Percentiles rank a stretch among this genome's conserved stretches.
phyloP scores from a whole-genome alignment of 305 asterid genomes.

The Ajuga reptans region DNA sequence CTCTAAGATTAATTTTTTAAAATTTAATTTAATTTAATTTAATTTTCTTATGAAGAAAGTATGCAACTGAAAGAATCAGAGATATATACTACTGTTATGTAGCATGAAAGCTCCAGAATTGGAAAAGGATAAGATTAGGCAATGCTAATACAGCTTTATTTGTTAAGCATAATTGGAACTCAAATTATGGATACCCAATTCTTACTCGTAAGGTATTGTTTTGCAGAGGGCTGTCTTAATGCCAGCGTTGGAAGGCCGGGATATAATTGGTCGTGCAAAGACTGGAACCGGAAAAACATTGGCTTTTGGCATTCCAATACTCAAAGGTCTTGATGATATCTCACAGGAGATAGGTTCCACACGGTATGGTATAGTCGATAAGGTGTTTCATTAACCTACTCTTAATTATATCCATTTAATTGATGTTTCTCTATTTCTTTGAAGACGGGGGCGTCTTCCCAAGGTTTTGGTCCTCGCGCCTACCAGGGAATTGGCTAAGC shows the following conservation, averaged over 20 bases:
- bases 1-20: neutral
- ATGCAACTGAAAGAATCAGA: no score
- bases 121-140: no score
- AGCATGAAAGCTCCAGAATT: no score
- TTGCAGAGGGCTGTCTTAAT: slow-evolving; percentile 70
- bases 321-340: slow-evolving; percentile 51
- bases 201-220: slow-evolving; percentile 12
- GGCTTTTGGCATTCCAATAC: slow-evolving; percentile 82
- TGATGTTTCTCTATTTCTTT: slow-evolving; percentile 22
- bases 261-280: slow-evolving; percentile 88
- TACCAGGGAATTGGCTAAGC: slow-evolving; percentile 88
- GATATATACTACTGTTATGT: no score
- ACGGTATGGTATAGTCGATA: slow-evolving; percentile 38
- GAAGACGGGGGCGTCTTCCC: slow-evolving; percentile 73
- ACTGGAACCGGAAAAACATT: slow-evolving; percentile 94
- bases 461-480: slow-evolving; percentile 84
- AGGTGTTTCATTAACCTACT: neutral
- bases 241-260: slow-evolving; percentile 81
- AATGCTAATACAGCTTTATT: no score
- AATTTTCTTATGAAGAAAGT: no score
- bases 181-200: neutral
- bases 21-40: no score
- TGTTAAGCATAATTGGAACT: neutral
- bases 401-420: neutral
- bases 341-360: slow-evolving; percentile 44